Evolutionary conservation across 2,329 filamentous ascomycete genomes (phyloP), one percentile per base, ranked within the genome.

Genomic region (Botrytis fabae): DNA sequence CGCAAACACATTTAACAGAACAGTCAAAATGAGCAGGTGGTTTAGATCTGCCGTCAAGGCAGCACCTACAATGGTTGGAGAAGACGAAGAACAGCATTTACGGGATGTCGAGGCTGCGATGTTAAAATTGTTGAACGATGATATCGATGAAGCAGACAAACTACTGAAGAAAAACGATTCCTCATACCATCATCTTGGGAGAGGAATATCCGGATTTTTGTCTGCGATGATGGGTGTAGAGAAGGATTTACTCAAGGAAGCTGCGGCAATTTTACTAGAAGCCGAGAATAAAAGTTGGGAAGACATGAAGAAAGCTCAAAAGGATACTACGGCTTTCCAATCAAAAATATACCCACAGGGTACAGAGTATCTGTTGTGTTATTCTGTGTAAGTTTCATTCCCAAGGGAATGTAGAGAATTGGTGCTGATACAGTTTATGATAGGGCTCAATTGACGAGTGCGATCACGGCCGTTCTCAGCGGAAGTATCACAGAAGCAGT

Each of bases 401-500:
- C 35, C 12, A 20, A 20, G 18, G 32, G 10, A 16, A 51, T 64
- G 63, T 73, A 73, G 60, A 76, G 60, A 46, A 40, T 46, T 20
- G 12, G 10, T 44, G 59, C 71, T 73, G 66, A 73, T 46, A 28
- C 16, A 48, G 18, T 69, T 40, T 54, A 35, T 70, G 28, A 40
- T 75, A 79, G 98, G 83, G 89, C 93, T 2, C 93, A 97, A 82
- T 86, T 98, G 75, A 97, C 98, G 92, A 88, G 89, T 73, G 95
- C 95, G 0, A 91, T 99, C 1, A 90, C 98, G 0, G 93, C 90
- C 0, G 93, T 98, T 25, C 84, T 98, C 78, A 97, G 97, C 77
- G 96, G 98, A 84, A 97, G 93, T 80, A 83, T 98, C 78, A 95
- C 95, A 0, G 96, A 98, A 81, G 94, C 91, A 25, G 89, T 98